Evolutionary conservation across 2,329 filamentous ascomycete species (phyloP).

Genomic region (Clarireedia paspali): DNA sequence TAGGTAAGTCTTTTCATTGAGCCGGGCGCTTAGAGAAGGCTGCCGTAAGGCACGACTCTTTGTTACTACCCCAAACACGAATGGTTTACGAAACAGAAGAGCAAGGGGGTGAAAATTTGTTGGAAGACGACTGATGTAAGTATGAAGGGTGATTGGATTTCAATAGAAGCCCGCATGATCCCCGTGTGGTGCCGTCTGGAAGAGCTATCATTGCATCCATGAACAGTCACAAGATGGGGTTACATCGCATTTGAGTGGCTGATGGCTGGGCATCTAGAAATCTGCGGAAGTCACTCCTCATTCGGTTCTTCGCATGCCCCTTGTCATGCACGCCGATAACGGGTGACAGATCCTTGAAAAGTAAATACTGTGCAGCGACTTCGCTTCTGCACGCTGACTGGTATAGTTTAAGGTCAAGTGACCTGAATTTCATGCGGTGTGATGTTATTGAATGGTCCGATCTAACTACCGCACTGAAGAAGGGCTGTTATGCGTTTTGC

Average conservation of each 20-base stretch:
- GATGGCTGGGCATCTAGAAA: conserved; percentile 3
- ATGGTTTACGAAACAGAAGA: conserved; percentile 12
- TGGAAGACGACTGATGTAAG: conserved; percentile 10
- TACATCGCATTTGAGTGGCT: conserved; percentile 15
- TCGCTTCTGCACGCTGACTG: conserved; percentile 25
- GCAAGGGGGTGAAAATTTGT: conserved; percentile 20
- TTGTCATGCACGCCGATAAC: conserved; percentile 27
- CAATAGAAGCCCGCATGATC: conserved; percentile 11
- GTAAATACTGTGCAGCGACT: conserved; percentile 16
- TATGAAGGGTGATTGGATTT: conserved; percentile 15
- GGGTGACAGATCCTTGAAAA: conserved; percentile 8
- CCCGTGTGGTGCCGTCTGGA: conserved; percentile 5
- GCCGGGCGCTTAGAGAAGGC: conserved; percentile 30
- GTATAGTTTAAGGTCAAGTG: conserved; percentile 43
- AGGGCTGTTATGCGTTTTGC: neutral
- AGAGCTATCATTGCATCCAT: neutral
- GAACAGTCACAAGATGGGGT: conserved; percentile 10
- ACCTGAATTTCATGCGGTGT: conserved; percentile 12
- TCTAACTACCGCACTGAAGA: conserved; percentile 7
- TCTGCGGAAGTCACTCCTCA: conserved; percentile 3
- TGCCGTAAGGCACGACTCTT: conserved; percentile 25
- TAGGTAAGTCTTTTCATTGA: conserved; percentile 16
- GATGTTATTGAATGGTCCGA: conserved; percentile 8
- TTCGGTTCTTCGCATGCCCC: conserved; percentile 17
- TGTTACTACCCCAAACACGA: conserved; percentile 14